phyloP scores from a whole-genome alignment of 1,139 yeast species.

The Saccharomyces hybrid region DNA sequence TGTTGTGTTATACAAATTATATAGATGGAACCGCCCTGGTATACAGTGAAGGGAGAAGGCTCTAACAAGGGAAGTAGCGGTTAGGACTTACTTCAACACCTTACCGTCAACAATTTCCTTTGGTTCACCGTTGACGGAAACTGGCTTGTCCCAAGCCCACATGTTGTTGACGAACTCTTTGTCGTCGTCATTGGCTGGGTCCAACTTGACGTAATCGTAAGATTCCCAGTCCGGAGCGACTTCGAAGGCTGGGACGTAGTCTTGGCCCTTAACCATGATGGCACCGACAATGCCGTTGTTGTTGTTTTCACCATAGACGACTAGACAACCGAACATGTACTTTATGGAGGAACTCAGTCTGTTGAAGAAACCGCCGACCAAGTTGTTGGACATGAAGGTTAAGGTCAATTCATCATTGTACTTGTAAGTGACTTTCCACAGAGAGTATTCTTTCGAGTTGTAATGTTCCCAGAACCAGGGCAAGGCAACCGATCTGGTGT shows the following conservation, averaged over 20 bases:
- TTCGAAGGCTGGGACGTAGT: slow-evolving; percentile 80
- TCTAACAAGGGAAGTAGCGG: too few relatives aligned
- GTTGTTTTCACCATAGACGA: slow-evolving; percentile 98
- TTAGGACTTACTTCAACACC: slow-evolving; percentile 55
- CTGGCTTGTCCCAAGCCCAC: slow-evolving; percentile 86
- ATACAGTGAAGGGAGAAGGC: neutral
- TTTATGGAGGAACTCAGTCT: slow-evolving; percentile 88
- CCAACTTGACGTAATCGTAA: slow-evolving; percentile 59
- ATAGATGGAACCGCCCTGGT: neutral
- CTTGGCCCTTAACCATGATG: slow-evolving; percentile 94
- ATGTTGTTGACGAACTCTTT: slow-evolving; percentile 62
- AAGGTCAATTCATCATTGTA: slow-evolving; percentile 96
- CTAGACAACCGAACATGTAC: slow-evolving; percentile 88
- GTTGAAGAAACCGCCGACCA: slow-evolving; percentile 97
- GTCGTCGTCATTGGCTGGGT: slow-evolving; percentile 59
- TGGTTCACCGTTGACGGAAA: slow-evolving; percentile 54
- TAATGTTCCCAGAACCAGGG: slow-evolving; percentile 99
- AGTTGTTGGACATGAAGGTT: slow-evolving; percentile 97
- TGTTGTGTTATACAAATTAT: neutral
- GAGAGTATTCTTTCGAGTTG: slow-evolving; percentile 89
- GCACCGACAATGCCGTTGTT: slow-evolving; percentile 96
- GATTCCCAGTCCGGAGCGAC: slow-evolving; percentile 99
- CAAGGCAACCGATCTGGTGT: slow-evolving; percentile 86
- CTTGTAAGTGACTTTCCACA: slow-evolving; percentile 94
- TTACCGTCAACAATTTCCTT: slow-evolving; percentile 75